A percentile compares a stretch with the other conserved stretches of the same genome.
phyloP scores from a whole-genome alignment of 129 eudicot species.

The Tagetes patula region DNA sequence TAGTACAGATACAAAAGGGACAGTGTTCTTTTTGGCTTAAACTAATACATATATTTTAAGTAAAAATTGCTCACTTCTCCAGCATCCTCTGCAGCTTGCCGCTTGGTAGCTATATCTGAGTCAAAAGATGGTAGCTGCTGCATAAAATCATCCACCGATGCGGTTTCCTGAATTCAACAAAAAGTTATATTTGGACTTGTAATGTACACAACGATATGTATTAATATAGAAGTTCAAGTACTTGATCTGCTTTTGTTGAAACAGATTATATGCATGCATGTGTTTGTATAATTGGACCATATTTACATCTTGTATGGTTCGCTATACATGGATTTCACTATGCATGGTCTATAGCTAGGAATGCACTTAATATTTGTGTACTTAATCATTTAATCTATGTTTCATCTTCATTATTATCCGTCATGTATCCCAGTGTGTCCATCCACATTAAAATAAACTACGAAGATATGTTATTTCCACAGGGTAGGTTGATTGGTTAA shows the following conservation, averaged over 20 bases:
- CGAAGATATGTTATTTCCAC: neutral
- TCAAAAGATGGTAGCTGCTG: constrained; percentile 81
- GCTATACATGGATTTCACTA: neutral
- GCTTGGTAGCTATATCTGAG: constrained; percentile 56
- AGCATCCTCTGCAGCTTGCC: constrained; percentile 71
- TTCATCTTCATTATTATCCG: neutral
- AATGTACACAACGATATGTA: neutral
- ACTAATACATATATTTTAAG: neutral
- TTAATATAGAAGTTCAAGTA: neutral
- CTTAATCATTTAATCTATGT: neutral
- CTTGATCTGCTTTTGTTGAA: neutral
- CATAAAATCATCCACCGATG: constrained; percentile 84
- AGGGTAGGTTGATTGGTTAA: neutral
- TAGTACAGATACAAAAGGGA: neutral
- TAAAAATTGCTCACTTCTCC: constrained; percentile 71
- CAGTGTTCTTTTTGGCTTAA: neutral
- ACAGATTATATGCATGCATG: neutral
- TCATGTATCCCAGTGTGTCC: neutral
- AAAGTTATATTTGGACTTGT: neutral
- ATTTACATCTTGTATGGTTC: constrained; percentile 3
- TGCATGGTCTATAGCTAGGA: neutral
- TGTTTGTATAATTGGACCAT: neutral
- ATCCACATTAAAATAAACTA: neutral
- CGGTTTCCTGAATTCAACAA: constrained; percentile 45
- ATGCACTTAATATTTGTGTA: neutral